Conservation (phyloP, 352 stramenopile species). For the Phytopythium boreale region DNA sequence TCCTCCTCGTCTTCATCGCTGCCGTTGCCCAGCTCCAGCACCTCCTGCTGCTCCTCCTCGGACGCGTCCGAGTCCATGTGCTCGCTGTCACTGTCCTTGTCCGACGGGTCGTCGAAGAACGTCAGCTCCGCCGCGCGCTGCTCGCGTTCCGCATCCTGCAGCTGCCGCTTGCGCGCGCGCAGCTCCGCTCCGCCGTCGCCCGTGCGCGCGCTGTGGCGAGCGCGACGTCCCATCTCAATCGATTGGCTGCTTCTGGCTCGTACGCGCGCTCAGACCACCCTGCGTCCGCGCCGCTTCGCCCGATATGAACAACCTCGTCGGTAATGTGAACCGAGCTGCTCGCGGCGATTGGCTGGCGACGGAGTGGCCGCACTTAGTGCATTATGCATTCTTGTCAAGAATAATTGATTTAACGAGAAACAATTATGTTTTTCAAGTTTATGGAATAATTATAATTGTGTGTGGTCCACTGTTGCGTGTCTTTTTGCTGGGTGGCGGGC, state of each 20-base stretch:
- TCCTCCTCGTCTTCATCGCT: conserved; percentile 39
- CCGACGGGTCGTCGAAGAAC: conserved; percentile 84
- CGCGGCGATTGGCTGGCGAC: conserved; percentile 4
- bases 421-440: too few species aligned
- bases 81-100: conserved; percentile 62
- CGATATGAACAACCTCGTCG: neutral
- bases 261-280: too few species aligned
- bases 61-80: conserved; percentile 56
- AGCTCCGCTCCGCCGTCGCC: conserved; percentile 76
- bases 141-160: conserved; percentile 52
- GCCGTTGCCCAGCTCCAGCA: conserved; percentile 52
- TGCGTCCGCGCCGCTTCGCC: conserved; percentile 4
- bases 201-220: conserved; percentile 64
- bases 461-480: neutral
- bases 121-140: conserved; percentile 72
- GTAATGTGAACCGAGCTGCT: neutral
- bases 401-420: neutral
- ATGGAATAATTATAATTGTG: neutral
- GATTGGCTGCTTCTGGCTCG: neutral
- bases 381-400: neutral
- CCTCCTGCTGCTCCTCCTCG: conserved; percentile 63
- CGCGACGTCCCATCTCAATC: conserved; percentile 63
- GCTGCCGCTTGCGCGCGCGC: conserved; percentile 59
- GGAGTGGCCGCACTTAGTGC: neutral
- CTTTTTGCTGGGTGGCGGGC: conserved; percentile 3